Evolutionary conservation across 768 basidiomycete species (phyloP).

Genomic region (Ramaria sp.): DNA sequence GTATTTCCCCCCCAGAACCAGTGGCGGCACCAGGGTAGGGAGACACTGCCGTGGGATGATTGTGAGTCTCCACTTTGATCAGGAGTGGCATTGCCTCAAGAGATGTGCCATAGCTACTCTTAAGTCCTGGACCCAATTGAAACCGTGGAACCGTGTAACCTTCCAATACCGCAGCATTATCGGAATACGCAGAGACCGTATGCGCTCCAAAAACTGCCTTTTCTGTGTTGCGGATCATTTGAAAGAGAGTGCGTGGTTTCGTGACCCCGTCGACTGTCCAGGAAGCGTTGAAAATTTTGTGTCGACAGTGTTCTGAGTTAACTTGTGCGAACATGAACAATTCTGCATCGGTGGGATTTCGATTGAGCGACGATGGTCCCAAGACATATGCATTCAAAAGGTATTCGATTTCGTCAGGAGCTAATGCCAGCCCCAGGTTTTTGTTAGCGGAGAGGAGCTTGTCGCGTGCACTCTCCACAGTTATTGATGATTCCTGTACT

Average conservation of each 20-base stretch:
- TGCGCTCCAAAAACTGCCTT: slow-evolving; percentile 48
- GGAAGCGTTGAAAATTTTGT: slow-evolving; percentile 98
- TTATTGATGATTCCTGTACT: slow-evolving; percentile 12
- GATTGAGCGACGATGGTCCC: slow-evolving; percentile 51
- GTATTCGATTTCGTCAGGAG: slow-evolving; percentile 84
- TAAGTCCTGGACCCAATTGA: slow-evolving; percentile 29
- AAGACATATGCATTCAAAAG: slow-evolving; percentile 80
- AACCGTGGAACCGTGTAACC: slow-evolving; percentile 73
- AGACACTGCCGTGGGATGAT: slow-evolving; percentile 97
- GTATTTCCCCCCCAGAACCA: slow-evolving; percentile 95
- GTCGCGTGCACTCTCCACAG: slow-evolving; percentile 36
- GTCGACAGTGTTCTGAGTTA: slow-evolving; percentile 99
- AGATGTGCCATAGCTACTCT: slow-evolving; percentile 40
- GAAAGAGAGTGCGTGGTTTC: slow-evolving; percentile 70
- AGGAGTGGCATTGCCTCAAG: slow-evolving; percentile 77
- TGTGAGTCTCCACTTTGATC: slow-evolving; percentile 98
- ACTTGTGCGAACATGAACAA: slow-evolving; percentile 99
- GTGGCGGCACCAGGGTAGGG: slow-evolving; percentile 98
- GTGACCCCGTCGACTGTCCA: slow-evolving; percentile 78
- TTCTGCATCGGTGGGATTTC: slow-evolving; percentile 94
- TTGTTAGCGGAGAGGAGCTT: slow-evolving; percentile 70
- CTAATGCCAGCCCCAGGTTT: slow-evolving; percentile 81
- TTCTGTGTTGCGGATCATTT: slow-evolving; percentile 97
- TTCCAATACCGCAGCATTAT: slow-evolving; percentile 91
- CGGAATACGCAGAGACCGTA: slow-evolving; percentile 94